phyloP scores from a whole-genome alignment of 192 early-diverging fungal genomes.

The Gryganskiella cystojenkinii region DNA sequence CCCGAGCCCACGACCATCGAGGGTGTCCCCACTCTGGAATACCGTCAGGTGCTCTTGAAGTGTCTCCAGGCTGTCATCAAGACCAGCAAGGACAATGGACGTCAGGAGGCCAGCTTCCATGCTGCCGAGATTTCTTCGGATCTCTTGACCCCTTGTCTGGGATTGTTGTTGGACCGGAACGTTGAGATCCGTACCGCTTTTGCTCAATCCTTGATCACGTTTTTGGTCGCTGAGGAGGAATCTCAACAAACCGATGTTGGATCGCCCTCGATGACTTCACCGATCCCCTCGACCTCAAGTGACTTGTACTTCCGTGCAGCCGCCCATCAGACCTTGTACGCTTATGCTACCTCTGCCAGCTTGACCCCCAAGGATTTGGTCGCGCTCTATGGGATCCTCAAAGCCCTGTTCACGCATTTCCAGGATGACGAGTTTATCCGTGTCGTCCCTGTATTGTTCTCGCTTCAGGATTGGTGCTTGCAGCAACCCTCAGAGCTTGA shows the following conservation, averaged over 20 bases:
- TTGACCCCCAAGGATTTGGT: conserved; percentile 32
- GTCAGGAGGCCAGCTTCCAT: conserved; percentile 35
- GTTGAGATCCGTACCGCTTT: conserved; percentile 52
- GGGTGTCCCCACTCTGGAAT: conserved; percentile 52
- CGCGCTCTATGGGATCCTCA: conserved; percentile 36
- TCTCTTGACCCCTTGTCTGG: conserved; percentile 47
- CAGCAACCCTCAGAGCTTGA: conserved; percentile 2
- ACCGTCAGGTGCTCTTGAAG: conserved; percentile 53
- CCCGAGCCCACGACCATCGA: conserved; percentile 46
- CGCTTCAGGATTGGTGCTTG: conserved; percentile 44
- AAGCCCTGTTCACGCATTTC: conserved; percentile 37
- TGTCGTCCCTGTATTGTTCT: conserved; percentile 41
- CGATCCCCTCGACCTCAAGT: conserved; percentile 33
- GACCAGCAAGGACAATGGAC: conserved; percentile 52
- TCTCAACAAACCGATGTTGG: neutral
- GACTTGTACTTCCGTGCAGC: conserved; percentile 46
- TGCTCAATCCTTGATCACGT: conserved; percentile 49
- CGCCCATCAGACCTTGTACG: conserved; percentile 37
- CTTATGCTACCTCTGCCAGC: conserved; percentile 29
- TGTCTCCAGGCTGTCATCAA: conserved; percentile 59
- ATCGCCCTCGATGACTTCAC: conserved; percentile 14
- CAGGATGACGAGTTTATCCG: conserved; percentile 50
- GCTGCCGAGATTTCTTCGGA: conserved; percentile 51
- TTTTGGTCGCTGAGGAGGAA: conserved; percentile 54
- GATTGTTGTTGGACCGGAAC: conserved; percentile 43